phyloP scores from a whole-genome alignment of 2,329 filamentous ascomycete species.

The Stemphylium lycopersici region DNA sequence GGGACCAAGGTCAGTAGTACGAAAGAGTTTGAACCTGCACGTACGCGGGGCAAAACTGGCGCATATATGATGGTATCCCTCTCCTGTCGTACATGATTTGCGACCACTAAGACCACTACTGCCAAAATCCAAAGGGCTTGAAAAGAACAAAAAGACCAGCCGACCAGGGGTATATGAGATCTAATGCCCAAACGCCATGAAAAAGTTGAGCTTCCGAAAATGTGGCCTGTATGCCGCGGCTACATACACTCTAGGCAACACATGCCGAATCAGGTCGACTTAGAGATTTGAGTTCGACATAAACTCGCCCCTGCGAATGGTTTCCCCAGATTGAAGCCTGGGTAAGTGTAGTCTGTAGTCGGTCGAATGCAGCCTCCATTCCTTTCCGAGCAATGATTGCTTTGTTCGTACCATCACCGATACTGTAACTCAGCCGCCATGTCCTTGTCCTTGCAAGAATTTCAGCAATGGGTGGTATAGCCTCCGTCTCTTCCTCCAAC shows the following conservation, averaged over 20 bases:
- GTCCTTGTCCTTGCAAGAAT: conserved; percentile 8
- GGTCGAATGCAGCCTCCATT: conserved; percentile 16
- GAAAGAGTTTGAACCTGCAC: no score
- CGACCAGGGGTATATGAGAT: conserved; percentile 1
- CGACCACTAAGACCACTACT: background rate
- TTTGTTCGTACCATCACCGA: conserved; percentile 9
- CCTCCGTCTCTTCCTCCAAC: conserved; percentile 6
- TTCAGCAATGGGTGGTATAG: conserved; percentile 1
- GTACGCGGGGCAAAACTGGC: no score
- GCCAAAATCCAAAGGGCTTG: background rate
- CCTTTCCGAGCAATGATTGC: conserved; percentile 9
- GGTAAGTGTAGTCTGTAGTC: conserved; percentile 11
- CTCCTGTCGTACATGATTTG: background rate
- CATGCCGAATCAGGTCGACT: background rate
- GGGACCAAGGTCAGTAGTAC: no score
- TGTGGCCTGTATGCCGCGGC: background rate
- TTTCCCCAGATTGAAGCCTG: conserved; percentile 4
- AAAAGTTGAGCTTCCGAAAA: background rate
- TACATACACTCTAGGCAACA: background rate
- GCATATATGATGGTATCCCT: no score
- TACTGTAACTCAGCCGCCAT: conserved; percentile 19
- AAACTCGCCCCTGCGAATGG: background rate
- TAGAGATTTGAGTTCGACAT: conserved; percentile 9
- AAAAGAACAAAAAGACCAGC: background rate
- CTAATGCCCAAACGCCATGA: background rate